Percentiles rank a stretch among this genome's conserved stretches.
phyloP scores from a whole-genome alignment of 139 green algal genomes.

The Yamagishiella unicocca region DNA sequence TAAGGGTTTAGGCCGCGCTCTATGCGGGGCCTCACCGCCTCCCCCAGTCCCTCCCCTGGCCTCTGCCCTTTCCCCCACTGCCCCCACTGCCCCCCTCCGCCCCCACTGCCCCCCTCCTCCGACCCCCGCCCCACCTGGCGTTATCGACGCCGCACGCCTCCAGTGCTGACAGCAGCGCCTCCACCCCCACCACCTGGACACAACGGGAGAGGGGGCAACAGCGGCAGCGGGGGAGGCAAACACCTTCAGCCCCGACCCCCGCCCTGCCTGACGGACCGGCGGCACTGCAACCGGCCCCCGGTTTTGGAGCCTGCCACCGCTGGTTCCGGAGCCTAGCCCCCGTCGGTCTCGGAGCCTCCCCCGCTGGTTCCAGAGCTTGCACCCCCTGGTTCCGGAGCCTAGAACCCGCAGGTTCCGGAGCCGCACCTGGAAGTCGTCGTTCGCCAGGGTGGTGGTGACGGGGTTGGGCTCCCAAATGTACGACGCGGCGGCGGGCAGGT shows the following conservation, averaged over 20 bases:
- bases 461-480: conserved; percentile 2
- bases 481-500: background rate
- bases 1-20: too few species aligned
- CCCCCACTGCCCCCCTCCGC: background rate
- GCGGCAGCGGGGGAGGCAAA: background rate
- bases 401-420: too few species aligned
- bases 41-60: background rate
- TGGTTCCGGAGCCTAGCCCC: too few species aligned
- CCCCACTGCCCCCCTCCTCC: background rate
- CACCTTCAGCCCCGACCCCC: too few species aligned
- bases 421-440: conserved; percentile 10
- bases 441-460: background rate
- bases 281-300: too few species aligned
- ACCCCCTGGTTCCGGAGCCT: too few species aligned
- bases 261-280: too few species aligned
- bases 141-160: conserved; percentile 92
- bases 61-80: background rate
- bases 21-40: too few species aligned
- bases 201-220: background rate
- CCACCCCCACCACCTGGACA: conserved; percentile 58
- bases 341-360: too few species aligned
- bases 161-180: conserved; percentile 88
- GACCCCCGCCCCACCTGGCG: conserved; percentile 61
- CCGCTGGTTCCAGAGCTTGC: too few species aligned
- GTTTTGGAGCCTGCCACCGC: too few species aligned